Percentiles rank a stretch among this genome's conserved stretches.
phyloP scores from a whole-genome alignment of 148 eudicot species.

The Rhododendron williamsianum region DNA sequence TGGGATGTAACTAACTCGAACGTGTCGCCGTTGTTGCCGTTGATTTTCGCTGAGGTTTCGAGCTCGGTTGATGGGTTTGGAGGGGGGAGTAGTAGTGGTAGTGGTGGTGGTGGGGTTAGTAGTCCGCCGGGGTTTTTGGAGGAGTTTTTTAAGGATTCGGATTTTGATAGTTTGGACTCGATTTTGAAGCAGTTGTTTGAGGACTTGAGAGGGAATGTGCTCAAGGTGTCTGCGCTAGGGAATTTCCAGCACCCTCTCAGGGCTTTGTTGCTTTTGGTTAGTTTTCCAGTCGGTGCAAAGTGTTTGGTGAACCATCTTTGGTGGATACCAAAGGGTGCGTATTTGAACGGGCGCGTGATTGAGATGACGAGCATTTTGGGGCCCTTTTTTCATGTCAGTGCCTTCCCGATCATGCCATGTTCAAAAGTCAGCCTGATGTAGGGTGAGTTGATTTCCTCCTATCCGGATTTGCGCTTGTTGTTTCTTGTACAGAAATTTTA shows the following conservation, averaged over 20 bases:
- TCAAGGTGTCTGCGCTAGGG: constrained; percentile 82
- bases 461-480: background rate
- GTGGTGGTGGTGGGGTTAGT: constrained; percentile 35
- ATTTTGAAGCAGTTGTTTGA: constrained; percentile 77
- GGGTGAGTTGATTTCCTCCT: constrained; percentile 52
- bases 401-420: constrained; percentile 79
- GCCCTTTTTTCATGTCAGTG: constrained; percentile 87
- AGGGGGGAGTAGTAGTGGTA: constrained; percentile 39
- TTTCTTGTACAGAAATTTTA: background rate
- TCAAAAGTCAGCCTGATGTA: constrained; percentile 91
- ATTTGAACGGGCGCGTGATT: constrained; percentile 76
- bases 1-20: constrained; percentile 18
- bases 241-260: constrained; percentile 93
- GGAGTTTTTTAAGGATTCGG: constrained; percentile 65
- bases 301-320: constrained; percentile 73
- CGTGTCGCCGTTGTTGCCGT: constrained; percentile 63
- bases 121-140: constrained; percentile 82
- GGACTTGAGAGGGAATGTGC: constrained; percentile 81
- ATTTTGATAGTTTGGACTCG: constrained; percentile 83
- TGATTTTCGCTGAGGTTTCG: constrained; percentile 58
- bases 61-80: constrained; percentile 59
- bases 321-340: constrained; percentile 87
- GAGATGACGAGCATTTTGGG: constrained; percentile 96
- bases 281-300: constrained; percentile 59
- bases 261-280: constrained; percentile 66